Conservation (phyloP, 1,284 basidiomycete species). For the Papiliotrema nemorosa region DNA sequence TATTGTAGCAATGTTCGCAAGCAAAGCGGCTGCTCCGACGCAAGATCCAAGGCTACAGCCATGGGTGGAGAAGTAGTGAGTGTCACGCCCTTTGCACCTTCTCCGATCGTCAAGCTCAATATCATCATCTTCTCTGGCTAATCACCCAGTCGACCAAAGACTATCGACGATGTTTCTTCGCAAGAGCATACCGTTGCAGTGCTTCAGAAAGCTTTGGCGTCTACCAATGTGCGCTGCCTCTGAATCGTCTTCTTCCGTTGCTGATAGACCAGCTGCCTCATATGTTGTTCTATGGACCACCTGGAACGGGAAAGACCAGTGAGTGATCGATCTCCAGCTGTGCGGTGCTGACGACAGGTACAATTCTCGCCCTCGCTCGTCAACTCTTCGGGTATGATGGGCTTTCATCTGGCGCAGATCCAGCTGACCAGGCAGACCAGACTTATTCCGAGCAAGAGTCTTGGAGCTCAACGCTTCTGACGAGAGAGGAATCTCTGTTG, state of each 20-base stretch:
- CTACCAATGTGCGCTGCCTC: constrained; percentile 70
- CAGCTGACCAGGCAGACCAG: constrained; percentile 62
- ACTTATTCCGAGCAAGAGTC: constrained; percentile 88
- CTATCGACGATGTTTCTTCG: constrained; percentile 94
- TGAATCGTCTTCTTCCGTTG: background rate
- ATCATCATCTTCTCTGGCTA: background rate
- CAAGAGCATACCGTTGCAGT: constrained; percentile 96
- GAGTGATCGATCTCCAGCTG: background rate
- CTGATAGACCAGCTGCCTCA: constrained; percentile 75
- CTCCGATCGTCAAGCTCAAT: background rate
- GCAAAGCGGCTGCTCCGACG: constrained; percentile 14
- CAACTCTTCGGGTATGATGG: constrained; percentile 83
- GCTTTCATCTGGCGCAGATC: background rate
- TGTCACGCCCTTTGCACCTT: constrained; percentile 9
- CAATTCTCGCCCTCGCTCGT: constrained; percentile 88
- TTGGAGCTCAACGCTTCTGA: constrained; percentile 99
- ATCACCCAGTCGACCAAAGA: constrained; percentile 79
- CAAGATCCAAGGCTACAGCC: constrained; percentile 70
- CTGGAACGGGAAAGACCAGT: constrained; percentile 97
- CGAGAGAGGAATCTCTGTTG: constrained; percentile 93
- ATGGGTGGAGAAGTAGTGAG: constrained; percentile 97
- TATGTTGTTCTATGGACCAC: constrained; percentile 99
- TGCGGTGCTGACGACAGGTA: constrained; percentile 44
- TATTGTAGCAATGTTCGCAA: constrained; percentile 21
- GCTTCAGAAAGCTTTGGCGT: constrained; percentile 81